phyloP scores from a whole-genome alignment of 2,329 filamentous ascomycete genomes.

The Hymenoscyphus albidus region DNA sequence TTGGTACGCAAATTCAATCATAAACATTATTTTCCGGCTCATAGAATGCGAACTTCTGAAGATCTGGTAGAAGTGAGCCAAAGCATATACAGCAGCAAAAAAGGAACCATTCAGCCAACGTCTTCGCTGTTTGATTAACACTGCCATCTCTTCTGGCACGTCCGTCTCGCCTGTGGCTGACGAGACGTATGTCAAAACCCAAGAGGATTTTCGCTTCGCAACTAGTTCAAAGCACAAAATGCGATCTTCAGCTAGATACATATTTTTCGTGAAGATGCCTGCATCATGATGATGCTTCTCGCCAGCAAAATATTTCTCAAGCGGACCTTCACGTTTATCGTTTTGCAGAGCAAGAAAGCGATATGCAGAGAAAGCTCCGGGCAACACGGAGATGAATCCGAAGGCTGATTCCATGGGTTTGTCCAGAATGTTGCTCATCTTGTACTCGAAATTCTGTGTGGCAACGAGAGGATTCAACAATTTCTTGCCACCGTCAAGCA shows the following conservation, averaged over 20 bases:
- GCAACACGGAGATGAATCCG: conserved; percentile 36
- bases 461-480: conserved; percentile 27
- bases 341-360: conserved; percentile 68
- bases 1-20: conserved; percentile 69
- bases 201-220: conserved; percentile 64
- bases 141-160: conserved; percentile 64
- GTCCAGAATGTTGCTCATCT: conserved; percentile 30
- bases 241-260: conserved; percentile 58
- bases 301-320: conserved; percentile 72
- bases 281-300: conserved; percentile 61
- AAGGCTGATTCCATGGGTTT: conserved; percentile 30
- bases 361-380: conserved; percentile 67
- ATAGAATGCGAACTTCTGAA: conserved; percentile 67
- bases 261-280: conserved; percentile 63
- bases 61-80: conserved; percentile 65
- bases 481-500: conserved; percentile 22
- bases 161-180: conserved; percentile 69
- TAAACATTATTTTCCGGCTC: conserved; percentile 61
- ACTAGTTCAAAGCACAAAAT: conserved; percentile 65
- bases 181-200: conserved; percentile 70
- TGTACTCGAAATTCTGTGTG: conserved; percentile 31
- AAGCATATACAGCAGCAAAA: conserved; percentile 69
- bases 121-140: conserved; percentile 68
- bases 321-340: conserved; percentile 62
- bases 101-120: conserved; percentile 73